Conservation (phyloP, 2,329 filamentous ascomycete genomes). For the Colletotrichum gigasporum region DNA sequence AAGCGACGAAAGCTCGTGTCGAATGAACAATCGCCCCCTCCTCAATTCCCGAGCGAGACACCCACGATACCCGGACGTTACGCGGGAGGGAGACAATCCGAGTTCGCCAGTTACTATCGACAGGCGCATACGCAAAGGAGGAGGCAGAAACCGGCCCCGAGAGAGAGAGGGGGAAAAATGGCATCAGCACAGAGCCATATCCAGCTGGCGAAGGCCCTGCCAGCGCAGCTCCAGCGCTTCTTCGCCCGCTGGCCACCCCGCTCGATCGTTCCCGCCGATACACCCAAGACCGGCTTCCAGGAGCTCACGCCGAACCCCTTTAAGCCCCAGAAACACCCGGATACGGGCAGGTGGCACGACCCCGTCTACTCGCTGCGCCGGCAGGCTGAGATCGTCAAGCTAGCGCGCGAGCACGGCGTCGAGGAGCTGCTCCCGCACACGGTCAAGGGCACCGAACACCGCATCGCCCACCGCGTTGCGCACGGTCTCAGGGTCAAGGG, state of each 20-base stretch:
- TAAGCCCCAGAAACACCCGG: conserved; percentile 78
- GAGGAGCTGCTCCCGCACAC: conserved; percentile 83
- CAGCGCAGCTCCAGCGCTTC: conserved; percentile 82
- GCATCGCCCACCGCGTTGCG: conserved; percentile 77
- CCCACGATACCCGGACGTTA: background rate
- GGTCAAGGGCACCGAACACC: conserved; percentile 77
- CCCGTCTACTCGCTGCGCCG: conserved; percentile 84
- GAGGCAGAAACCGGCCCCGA: background rate
- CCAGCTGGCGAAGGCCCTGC: conserved; percentile 76
- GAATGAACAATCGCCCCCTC: background rate
- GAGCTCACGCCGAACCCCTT: conserved; percentile 80
- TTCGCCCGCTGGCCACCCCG: conserved; percentile 88
- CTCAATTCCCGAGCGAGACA: background rate
- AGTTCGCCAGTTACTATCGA: background rate
- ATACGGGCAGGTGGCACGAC: conserved; percentile 84
- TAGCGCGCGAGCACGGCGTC: conserved; percentile 81
- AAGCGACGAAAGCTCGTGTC: conserved; percentile 1
- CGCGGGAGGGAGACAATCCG: background rate
- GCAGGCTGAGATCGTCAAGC: conserved; percentile 90
- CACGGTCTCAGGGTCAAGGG: conserved; percentile 87
- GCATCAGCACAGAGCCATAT: conserved; percentile 46
- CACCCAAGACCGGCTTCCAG: conserved; percentile 61
- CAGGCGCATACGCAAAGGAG: background rate
- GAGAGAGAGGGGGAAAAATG: too few relatives aligned
- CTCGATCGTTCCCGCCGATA: conserved; percentile 60